phyloP scores from a whole-genome alignment of 2,329 filamentous ascomycete genomes.

The Colletotrichum liriopes region DNA sequence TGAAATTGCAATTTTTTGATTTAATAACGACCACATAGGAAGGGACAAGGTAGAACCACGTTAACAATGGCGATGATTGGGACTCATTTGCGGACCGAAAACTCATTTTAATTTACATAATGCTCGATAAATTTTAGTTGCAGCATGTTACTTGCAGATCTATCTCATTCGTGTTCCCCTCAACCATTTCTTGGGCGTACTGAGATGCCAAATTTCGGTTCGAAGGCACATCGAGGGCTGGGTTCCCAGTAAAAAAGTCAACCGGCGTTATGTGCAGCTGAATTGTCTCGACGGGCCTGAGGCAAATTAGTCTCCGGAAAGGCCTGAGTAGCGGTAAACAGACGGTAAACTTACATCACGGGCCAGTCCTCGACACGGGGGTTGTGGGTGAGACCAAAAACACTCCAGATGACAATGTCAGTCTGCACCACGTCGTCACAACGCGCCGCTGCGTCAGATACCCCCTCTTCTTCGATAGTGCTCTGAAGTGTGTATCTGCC shows the following conservation, averaged over 20 bases:
- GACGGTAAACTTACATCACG: conserved; percentile 58
- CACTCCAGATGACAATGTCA: conserved; percentile 70
- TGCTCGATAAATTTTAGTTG: not conserved
- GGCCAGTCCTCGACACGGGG: conserved; percentile 71
- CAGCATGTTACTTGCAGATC: not conserved
- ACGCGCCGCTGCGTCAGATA: conserved; percentile 13
- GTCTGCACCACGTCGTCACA: conserved; percentile 67
- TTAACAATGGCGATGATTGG: not conserved
- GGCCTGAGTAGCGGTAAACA: not conserved
- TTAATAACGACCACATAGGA: not conserved
- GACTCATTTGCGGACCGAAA: not conserved
- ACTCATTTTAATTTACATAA: not conserved
- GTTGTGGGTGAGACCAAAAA: conserved; percentile 70
- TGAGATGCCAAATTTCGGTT: conserved; percentile 14
- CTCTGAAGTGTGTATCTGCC: conserved; percentile 11
- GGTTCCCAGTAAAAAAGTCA: conserved; percentile 66
- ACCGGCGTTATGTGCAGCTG: conserved; percentile 63
- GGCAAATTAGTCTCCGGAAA: not conserved
- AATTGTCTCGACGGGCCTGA: conserved; percentile 65
- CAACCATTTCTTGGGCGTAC: not conserved
- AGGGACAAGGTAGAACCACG: not conserved
- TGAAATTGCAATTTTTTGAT: conserved; percentile 42
- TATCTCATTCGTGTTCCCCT: not conserved
- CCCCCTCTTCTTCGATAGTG: not conserved
- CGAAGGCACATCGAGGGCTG: conserved; percentile 55